Evolutionary conservation across 345 rosid species (phyloP).

Genomic region (Euphorbia peplus): DNA sequence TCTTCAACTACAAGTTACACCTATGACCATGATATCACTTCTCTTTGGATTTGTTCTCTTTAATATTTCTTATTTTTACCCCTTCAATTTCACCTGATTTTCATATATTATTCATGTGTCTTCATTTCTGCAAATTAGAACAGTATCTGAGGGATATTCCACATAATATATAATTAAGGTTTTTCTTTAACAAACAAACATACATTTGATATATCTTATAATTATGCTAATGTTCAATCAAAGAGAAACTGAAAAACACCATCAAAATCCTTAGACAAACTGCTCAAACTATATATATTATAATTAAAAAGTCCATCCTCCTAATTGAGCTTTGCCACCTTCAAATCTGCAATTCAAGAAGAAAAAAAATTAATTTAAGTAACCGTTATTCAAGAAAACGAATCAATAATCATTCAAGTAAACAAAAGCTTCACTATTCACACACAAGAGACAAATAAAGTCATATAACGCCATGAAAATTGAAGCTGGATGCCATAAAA

Average conservation of each 20-base stretch:
- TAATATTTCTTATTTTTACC: too few relatives aligned
- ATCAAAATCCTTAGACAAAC: conserved; percentile 11
- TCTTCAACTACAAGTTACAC: conserved; percentile 21
- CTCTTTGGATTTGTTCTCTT: conserved; percentile 15
- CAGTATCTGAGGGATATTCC: not conserved
- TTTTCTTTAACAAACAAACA: not conserved
- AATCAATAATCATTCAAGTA: not conserved
- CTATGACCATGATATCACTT: conserved; percentile 21
- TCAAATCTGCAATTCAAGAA: conserved; percentile 28
- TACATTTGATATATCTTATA: conserved; percentile 5
- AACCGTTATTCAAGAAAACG: not conserved
- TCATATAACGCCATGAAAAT: not conserved
- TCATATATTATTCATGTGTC: too few relatives aligned
- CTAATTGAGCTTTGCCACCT: conserved; percentile 3
- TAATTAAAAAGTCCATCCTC: not conserved
- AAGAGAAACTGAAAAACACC: not conserved
- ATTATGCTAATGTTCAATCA: not conserved
- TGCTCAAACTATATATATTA: conserved; percentile 1
- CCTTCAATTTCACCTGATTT: too few relatives aligned
- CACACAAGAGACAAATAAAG: not conserved
- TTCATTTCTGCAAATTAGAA: too few relatives aligned
- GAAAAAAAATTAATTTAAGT: not conserved
- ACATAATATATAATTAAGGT: too few relatives aligned
- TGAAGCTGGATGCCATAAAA: not conserved
- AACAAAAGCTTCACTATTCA: conserved; percentile 12